phyloP scores from a whole-genome alignment of 2,329 filamentous ascomycete genomes.

The Leptographium lundbergii region DNA sequence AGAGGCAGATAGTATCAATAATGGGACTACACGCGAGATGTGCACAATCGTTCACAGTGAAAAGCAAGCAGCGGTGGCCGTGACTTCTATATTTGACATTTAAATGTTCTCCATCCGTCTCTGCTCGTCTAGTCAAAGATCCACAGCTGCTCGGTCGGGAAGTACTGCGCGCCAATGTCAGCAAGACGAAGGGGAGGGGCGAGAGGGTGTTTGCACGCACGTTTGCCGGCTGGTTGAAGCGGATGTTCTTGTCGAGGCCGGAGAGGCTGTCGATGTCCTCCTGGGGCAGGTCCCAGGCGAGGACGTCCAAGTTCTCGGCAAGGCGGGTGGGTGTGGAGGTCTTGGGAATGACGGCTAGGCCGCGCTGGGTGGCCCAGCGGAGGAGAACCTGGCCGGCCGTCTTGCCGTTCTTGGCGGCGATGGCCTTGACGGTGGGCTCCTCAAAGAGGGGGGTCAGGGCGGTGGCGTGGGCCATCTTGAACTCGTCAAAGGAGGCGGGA shows the following conservation, averaged over 20 bases:
- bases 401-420: slow-evolving; percentile 60
- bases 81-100: background rate
- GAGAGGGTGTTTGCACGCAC: slow-evolving; percentile 4
- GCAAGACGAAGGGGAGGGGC: background rate
- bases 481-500: slow-evolving; percentile 65
- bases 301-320: slow-evolving; percentile 43
- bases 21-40: background rate
- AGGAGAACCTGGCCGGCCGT: slow-evolving; percentile 70
- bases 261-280: slow-evolving; percentile 45
- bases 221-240: slow-evolving; percentile 46
- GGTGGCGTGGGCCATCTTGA: slow-evolving; percentile 56
- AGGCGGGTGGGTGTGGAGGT: slow-evolving; percentile 38
- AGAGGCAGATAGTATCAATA: background rate
- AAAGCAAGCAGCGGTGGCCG: background rate
- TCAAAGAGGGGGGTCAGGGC: slow-evolving; percentile 52
- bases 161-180: slow-evolving; percentile 30
- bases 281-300: slow-evolving; percentile 38
- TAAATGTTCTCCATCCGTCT: background rate
- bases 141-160: slow-evolving; percentile 41
- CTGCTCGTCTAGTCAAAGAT: slow-evolving; percentile 36
- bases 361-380: slow-evolving; percentile 76
- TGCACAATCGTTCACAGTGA: background rate
- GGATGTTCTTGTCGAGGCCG: slow-evolving; percentile 36
- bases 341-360: slow-evolving; percentile 68
- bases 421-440: slow-evolving; percentile 45